Base-by-base conservation (phyloP, 2,329 filamentous ascomycete species). In the Aureobasidium leucospermi region DNA sequence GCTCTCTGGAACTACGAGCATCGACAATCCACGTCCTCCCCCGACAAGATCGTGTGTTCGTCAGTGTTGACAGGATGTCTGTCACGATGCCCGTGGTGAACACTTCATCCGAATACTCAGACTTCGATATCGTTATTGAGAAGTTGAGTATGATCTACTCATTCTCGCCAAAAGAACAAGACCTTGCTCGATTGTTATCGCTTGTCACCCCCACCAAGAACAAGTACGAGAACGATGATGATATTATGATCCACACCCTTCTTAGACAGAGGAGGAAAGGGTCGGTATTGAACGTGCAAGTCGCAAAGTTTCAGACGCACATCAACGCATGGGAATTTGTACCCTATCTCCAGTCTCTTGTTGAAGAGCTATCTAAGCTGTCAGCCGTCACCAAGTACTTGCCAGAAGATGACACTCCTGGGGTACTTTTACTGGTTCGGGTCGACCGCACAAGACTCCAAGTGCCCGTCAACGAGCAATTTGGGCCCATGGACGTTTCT, bases 221-320 rank as follows among this genome's bases (percentile, higher is more conserved):
- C 71, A 90, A 92, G 63, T 96, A 94, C 66, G 87, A 93, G 62
- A 85, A 86, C 48, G 89, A 95, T 62, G 90, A 96, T 66, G 93
- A 97, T 67, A 96, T 99, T 62, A 86, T 99, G 79, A 83, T 99
- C 23, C 93, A 97, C 66, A 96, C 90, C 0, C 79, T 99, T 0
- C 76, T 97, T 13, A 82, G 89, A 23, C 94, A 99, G 71, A 81
- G 94, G 61, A 83, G 87, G 57, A 93, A 96, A 72, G 94, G 93
- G 0, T 86, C 89, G 9, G 87, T 97, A 6, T 76, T 96, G 32
- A 85, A 90, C 51, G 71, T 89, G 5, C 85, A 82, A 3, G 69
- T 95, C 6, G 85, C 85, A 31, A 80, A 81, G 31, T 72, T 91
- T 16, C 84, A 85, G 53, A 75, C 86, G 23, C 77, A 81, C 4